Conservation (phyloP, 2,329 filamentous ascomycete genomes). For the Byssothecium circinans region DNA sequence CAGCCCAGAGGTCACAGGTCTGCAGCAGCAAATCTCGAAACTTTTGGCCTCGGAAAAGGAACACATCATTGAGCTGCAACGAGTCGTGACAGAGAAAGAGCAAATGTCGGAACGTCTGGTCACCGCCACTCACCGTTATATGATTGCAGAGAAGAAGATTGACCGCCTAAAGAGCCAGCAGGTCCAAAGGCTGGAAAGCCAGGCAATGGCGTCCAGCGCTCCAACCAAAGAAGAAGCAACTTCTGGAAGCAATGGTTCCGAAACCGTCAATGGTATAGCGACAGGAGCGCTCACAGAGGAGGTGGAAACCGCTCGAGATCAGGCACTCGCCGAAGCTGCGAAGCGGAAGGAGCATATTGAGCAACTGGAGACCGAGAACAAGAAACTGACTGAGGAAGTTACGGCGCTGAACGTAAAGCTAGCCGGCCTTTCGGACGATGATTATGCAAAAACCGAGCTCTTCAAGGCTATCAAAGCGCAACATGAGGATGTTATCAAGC, state of each 20-base stretch:
- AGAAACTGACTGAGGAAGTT: slow-evolving; percentile 74
- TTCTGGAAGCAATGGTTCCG: slow-evolving; percentile 53
- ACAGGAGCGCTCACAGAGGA: slow-evolving; percentile 63
- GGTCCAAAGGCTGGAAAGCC: slow-evolving; percentile 88
- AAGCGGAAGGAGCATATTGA: slow-evolving; percentile 91
- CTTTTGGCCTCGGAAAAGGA: slow-evolving; percentile 82
- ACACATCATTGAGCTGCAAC: slow-evolving; percentile 74
- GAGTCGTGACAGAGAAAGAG: slow-evolving; percentile 76
- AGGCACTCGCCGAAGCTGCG: slow-evolving; percentile 71
- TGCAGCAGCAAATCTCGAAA: slow-evolving; percentile 74
- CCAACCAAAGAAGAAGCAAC: slow-evolving; percentile 42
- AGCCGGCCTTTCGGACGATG: slow-evolving; percentile 81
- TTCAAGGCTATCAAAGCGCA: slow-evolving; percentile 91
- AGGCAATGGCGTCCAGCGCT: slow-evolving; percentile 56
- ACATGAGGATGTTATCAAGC: slow-evolving; percentile 88
- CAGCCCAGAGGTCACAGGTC: slow-evolving; percentile 67
- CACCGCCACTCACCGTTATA: slow-evolving; percentile 83
- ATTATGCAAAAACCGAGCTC: slow-evolving; percentile 87
- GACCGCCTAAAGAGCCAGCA: slow-evolving; percentile 87
- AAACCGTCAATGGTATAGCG: slow-evolving; percentile 61
- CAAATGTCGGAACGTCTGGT: slow-evolving; percentile 85
- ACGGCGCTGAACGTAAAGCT: slow-evolving; percentile 69
- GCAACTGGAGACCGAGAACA: slow-evolving; percentile 74
- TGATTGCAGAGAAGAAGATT: slow-evolving; percentile 92
- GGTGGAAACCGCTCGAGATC: slow-evolving; percentile 74